phyloP scores from a whole-genome alignment of 139 green algal genomes.

The Chlorella sp. region DNA sequence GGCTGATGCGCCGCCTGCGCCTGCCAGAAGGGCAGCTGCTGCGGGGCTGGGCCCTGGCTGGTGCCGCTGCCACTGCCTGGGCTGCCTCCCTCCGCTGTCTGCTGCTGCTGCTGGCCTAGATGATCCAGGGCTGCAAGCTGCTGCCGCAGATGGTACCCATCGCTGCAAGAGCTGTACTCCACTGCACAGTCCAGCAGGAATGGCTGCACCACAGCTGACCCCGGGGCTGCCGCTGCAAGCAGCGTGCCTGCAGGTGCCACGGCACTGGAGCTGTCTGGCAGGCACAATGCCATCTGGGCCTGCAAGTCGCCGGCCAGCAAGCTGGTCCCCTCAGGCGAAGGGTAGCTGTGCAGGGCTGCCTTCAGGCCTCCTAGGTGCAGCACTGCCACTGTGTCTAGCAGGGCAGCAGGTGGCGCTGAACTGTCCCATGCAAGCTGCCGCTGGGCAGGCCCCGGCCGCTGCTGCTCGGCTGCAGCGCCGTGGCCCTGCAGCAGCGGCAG shows the following conservation, averaged over 20 bases:
- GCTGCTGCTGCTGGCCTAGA: neutral
- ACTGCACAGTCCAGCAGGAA: constrained; percentile 25
- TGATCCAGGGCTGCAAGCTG: neutral
- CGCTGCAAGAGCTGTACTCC: neutral
- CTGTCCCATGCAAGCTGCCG: neutral
- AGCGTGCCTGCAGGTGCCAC: neutral
- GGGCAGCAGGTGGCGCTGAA: neutral
- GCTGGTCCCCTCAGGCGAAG: neutral
- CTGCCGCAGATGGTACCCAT: neutral
- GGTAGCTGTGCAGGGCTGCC: constrained; percentile 25
- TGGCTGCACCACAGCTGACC: constrained; percentile 12
- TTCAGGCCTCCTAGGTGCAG: neutral
- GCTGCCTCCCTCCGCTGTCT: too few species aligned
- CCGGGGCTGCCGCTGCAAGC: neutral
- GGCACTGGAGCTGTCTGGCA: constrained; percentile 25
- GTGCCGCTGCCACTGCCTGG: neutral
- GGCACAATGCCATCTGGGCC: constrained; percentile 1
- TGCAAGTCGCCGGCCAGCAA: constrained; percentile 4
- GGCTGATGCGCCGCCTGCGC: constrained; percentile 4
- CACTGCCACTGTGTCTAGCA: constrained; percentile 8
- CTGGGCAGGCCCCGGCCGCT: neutral
- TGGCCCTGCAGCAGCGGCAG: constrained; percentile 5
- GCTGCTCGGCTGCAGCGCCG: too few species aligned
- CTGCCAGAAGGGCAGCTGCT: constrained; percentile 9
- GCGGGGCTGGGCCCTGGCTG: neutral